A percentile compares a stretch with the other conserved stretches of the same genome.
phyloP scores from a whole-genome alignment of 352 stramenopile genomes.

The Phytophthora fragariaefolia region DNA sequence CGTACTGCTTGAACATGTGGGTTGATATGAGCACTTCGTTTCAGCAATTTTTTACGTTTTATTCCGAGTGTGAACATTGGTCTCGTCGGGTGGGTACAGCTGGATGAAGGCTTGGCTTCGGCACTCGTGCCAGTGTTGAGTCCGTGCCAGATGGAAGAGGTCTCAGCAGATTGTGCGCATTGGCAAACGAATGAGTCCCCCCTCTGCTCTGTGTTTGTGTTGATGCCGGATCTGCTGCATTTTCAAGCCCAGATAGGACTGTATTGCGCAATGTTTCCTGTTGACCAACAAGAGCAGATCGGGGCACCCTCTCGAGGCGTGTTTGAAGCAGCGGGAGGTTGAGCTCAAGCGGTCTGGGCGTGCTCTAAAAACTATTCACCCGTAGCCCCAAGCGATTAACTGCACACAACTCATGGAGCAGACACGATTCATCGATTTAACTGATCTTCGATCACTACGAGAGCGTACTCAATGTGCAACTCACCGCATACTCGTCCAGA shows the following conservation, averaged over 20 bases:
- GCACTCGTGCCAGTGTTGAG: not conserved
- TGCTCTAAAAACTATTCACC: no score
- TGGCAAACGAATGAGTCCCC: no score
- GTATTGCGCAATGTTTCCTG: not conserved
- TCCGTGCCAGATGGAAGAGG: not conserved
- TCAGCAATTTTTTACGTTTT: not conserved
- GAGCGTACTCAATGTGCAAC: not conserved
- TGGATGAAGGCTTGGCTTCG: not conserved
- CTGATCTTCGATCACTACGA: no score
- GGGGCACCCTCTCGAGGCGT: not conserved
- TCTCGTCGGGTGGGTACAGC: no score
- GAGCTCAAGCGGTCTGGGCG: not conserved
- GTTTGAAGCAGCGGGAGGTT: not conserved
- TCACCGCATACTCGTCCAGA: not conserved
- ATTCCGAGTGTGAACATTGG: not conserved
- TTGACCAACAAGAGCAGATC: not conserved
- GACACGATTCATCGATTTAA: no score
- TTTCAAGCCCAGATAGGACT: not conserved
- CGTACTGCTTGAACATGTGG: not conserved
- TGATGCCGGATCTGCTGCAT: not conserved
- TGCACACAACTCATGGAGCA: not conserved
- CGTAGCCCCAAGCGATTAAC: no score
- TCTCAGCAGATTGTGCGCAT: no score
- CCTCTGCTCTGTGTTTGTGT: no score
- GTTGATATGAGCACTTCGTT: not conserved